Base-by-base conservation (phyloP, 2,329 filamentous ascomycete genomes). In the Fusarium pininemorale region DNA sequence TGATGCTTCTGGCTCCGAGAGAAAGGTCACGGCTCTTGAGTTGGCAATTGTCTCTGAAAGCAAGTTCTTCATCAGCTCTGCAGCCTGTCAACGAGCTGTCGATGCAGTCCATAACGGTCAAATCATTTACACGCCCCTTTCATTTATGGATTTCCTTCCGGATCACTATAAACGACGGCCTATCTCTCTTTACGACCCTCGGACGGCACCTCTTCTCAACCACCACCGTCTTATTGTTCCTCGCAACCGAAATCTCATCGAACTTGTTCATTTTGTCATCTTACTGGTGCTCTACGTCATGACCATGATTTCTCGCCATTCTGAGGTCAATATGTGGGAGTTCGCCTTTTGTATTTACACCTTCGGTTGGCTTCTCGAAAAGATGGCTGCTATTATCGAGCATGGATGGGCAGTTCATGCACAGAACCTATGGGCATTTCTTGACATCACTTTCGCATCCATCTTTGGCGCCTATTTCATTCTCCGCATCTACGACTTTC, bases 201-300 rank as follows among this genome's bases (percentile, higher is more conserved):
- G 90, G 24, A 87, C 88, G 67, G 90, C 90, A 8, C 90, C 90
- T 6, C 78, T 93, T 9, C 84, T 94, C 20, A 93, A 94, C 73
- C 92, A 94, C 73, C 92, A 92, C 76, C 90, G 92, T 5, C 85
- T 94, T 22, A 91, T 93, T 74, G 92, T 94, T 2, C 92, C 92
- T 0, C 86, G 91, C 22, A 91, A 90, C 7, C 85, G 92, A 53
- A 92, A 91, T 76, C 79, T 91, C 45, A 87, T 94, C 66, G 92
- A 94, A 78, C 85, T 91, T 4, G 81, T 83, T 42, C 90, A 93
- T 76, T 94, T 93, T 77, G 70, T 90, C n/a, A 80, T 92, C 15
- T 84, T 94, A 2, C 83, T 93, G 15, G 80, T 82, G 2, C 83
- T 93, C 11, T 94, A 92, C 75, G 83, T 92, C 48, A 82, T 89